Evolutionary conservation across 805 yeast species (phyloP), one percentile per base, ranked within the genome.

Genomic region (Zygoascus tannicola): DNA sequence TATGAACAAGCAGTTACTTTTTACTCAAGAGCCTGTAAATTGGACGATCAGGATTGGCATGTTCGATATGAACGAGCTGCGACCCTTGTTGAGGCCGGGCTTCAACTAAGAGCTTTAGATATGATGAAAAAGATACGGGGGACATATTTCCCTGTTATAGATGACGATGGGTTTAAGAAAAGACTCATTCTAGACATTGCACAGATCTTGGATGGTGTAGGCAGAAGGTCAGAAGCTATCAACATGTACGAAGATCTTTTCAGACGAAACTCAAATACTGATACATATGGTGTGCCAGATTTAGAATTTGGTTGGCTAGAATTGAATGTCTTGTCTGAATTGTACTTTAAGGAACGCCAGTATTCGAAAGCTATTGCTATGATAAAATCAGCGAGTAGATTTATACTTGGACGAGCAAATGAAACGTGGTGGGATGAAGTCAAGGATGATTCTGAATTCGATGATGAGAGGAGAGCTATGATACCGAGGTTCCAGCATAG

Each of bases 21-120:
- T 79, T 94, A 59, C 78, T 78, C 56, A 74, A 82, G 39, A 78
- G 96, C 95, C 66, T 83, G 53, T 55, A 84, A 43, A 92, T 94
- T 22, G 88, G 95, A 81, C 50, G 78, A 85, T 0, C 74, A 78
- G 60, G 94, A 88, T 63, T 76, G 78, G 54, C 79, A 71, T 22
- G 77, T 85, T 50, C 85, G 96, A 87, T 76, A 78, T 32, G 72
- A 72, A 22, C 83, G 92, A 22, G 97, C 66, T 1, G 54, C 55
- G 26, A 48, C 67, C 15, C 60, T 58, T 40, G 42, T 47, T 20
- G 58, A 55, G 41, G 45, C 56, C 15, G 55, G 53, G 19, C 52
- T 60, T 45, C 44, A 46, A 32, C 8, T 47, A 1, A 49, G 51
- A 18, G 64, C 67, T 1, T 47, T 57, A n/a, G 43, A 48, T 1